phyloP scores from a whole-genome alignment of 257 asterid genomes.

The Fraxinus cuspidata region DNA sequence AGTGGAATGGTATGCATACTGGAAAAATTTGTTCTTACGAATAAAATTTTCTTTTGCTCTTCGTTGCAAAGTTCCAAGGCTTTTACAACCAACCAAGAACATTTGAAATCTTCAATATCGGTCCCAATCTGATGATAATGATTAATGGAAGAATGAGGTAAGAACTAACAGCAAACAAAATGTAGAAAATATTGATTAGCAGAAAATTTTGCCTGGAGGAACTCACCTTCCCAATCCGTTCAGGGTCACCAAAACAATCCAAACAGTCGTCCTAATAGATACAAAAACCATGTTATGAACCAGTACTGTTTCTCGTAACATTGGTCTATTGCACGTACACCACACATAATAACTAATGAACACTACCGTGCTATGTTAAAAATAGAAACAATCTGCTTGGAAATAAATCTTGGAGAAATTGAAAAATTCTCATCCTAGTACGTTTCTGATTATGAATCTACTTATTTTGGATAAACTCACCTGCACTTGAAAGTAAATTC shows the following conservation, averaged over 20 bases:
- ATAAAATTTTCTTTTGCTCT: constrained; percentile 73
- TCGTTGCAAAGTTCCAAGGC: constrained; percentile 83
- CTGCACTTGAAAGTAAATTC: constrained; percentile 96
- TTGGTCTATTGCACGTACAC: no score
- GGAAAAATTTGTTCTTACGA: constrained; percentile 46
- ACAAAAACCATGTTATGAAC: background rate
- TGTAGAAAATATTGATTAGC: background rate
- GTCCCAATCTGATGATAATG: constrained; percentile 72
- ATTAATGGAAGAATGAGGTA: constrained; percentile 7
- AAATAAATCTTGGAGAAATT: background rate
- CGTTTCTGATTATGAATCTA: background rate
- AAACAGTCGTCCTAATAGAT: constrained; percentile 67
- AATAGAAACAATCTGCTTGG: background rate
- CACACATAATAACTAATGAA: no score
- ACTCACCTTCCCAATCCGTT: constrained; percentile 77
- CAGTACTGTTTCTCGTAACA: background rate
- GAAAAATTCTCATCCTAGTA: background rate
- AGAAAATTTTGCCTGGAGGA: background rate
- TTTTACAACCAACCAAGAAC: constrained; percentile 98
- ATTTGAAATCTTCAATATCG: constrained; percentile 97
- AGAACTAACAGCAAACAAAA: background rate
- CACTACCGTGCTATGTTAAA: background rate
- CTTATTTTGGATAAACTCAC: constrained; percentile 32
- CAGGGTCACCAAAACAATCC: constrained; percentile 83
- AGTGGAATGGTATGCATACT: background rate